Percentiles rank a stretch among this genome's conserved stretches.
phyloP scores from a whole-genome alignment of 2,329 filamentous ascomycete genomes.

The Epichloe hybrida region DNA sequence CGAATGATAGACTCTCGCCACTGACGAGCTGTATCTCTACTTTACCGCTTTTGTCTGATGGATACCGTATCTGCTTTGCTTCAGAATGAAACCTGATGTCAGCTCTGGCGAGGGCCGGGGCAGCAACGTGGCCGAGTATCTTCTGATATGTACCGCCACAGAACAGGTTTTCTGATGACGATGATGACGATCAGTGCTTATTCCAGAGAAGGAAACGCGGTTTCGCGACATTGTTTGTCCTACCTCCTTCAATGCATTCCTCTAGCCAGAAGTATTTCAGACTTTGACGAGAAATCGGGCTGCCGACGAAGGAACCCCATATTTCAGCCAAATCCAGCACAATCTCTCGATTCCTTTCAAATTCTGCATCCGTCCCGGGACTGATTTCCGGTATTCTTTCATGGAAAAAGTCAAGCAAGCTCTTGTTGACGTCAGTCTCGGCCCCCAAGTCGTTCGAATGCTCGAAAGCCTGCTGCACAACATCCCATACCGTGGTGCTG shows the following conservation, averaged over 20 bases:
- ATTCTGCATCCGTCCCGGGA: conserved; percentile 28
- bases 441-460: conserved; percentile 45
- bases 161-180: conserved; percentile 41
- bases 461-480: conserved; percentile 54
- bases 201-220: no score
- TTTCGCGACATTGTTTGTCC: conserved; percentile 6
- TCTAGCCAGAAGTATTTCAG: conserved; percentile 68
- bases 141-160: conserved; percentile 45
- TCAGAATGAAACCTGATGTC: conserved; percentile 37
- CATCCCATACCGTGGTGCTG: conserved; percentile 48
- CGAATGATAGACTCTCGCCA: conserved; percentile 38
- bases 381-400: conserved; percentile 31
- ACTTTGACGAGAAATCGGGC: conserved; percentile 49
- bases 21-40: conserved; percentile 30
- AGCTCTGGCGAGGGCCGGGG: conserved; percentile 40
- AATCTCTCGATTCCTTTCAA: conserved; percentile 25
- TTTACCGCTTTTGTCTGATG: conserved; percentile 14
- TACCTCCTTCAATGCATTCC: conserved; percentile 60
- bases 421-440: conserved; percentile 32
- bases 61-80: conserved; percentile 29
- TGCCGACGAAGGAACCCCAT: conserved; percentile 62
- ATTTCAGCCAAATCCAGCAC: conserved; percentile 43
- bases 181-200: neutral
- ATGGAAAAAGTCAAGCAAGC: conserved; percentile 41
- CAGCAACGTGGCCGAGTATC: conserved; percentile 43